phyloP scores from a whole-genome alignment of 148 eudicot genomes.

The Vaccinium vitisidaea region DNA sequence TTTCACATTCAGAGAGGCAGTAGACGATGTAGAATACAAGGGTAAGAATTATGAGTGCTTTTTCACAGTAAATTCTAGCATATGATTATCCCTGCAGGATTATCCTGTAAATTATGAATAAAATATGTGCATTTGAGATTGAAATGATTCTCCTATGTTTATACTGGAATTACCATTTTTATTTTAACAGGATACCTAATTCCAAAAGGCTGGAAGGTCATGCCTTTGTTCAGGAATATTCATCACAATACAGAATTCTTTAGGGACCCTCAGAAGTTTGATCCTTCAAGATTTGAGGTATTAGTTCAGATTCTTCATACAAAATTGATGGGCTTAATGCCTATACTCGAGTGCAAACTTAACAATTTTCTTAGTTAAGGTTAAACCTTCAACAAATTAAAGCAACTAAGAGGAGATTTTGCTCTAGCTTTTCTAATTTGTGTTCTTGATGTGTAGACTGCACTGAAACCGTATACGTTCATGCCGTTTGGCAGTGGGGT shows the following conservation, averaged over 20 bases:
- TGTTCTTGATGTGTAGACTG: conserved; percentile 38
- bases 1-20: conserved; percentile 84
- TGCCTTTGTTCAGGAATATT: conserved; percentile 89
- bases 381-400: background rate
- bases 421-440: conserved; percentile 1
- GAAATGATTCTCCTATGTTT: background rate
- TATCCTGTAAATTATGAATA: background rate
- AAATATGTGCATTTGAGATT: background rate
- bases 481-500: conserved; percentile 92
- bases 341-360: background rate
- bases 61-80: background rate
- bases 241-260: conserved; percentile 81
- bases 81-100: background rate
- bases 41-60: conserved; percentile 37
- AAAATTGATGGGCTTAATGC: background rate
- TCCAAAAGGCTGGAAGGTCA: conserved; percentile 94
- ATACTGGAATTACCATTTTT: background rate
- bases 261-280: conserved; percentile 57
- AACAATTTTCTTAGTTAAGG: background rate
- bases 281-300: conserved; percentile 89
- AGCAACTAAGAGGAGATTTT: background rate
- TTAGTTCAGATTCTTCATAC: background rate
- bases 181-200: conserved; percentile 63
- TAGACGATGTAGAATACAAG: conserved; percentile 67
- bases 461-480: conserved; percentile 68